Evolutionary conservation across 2,329 filamentous ascomycete genomes (phyloP), one percentile per base, ranked within the genome.

Genomic region (Berkeleyomyces rouxiae): DNA sequence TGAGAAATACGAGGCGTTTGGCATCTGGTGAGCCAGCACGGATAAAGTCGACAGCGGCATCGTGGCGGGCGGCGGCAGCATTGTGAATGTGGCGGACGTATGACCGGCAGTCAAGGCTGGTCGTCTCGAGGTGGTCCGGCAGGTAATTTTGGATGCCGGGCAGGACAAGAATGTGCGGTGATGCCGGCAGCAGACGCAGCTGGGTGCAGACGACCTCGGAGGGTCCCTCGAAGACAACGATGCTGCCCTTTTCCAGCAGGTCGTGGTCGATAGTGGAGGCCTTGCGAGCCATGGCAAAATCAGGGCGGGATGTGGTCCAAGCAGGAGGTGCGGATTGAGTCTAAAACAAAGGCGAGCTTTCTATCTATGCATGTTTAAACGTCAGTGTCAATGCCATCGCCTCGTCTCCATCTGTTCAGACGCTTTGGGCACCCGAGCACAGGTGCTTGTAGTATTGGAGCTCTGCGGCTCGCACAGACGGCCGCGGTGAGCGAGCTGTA

Each of bases 141-240:
- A 79, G 65, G 65, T 81, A 82, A 42, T 74, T 72, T 64, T 78
- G 71, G n/a, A 82, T 66, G 40, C 72, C 71, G 0, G 82, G 82
- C 1, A 86, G 72, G 43, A 84, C 75, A 33, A 84, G 70, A 44
- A 85, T 78, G 63, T 83, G 79, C 0, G 78, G 71, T 1, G 81
- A 85, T 3, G 75, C 76, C 7, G 83, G 83, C 9, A 86, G 76
- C 2, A 85, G 75, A 57, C 78, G 78, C 46, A 85, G 72, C 67
- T 86, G 83, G 3, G 80, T 83, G 33, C 79, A 77, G 39, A 85
- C 74, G 39, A 75, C 72, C 55, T 83, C 78, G 33, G 71, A 67
- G 40, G 80, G 75, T 4, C 83, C 83, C 68, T 85, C 83, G 63
- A 86, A 77, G 65, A 82, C 81, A 61, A 86, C 75, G 61, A 85